Conservation (phyloP, 106 monocot species). For the Allium sativum region DNA sequence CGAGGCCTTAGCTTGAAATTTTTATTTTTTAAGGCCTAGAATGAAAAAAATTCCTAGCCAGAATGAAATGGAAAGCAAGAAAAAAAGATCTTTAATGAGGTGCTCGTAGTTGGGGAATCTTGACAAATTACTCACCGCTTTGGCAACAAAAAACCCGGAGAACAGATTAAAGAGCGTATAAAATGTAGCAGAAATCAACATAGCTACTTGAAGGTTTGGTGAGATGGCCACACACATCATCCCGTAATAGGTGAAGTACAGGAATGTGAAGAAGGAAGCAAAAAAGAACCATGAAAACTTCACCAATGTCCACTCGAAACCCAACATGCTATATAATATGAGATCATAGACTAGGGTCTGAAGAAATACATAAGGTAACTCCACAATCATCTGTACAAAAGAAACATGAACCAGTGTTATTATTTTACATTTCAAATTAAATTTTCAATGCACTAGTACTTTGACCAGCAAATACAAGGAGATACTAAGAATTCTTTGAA, state of each 20-base stretch:
- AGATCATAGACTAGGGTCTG: slow-evolving; percentile 28
- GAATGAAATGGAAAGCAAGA: too few relatives aligned
- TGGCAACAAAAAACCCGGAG: slow-evolving; percentile 65
- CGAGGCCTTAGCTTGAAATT: too few relatives aligned
- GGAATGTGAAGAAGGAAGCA: slow-evolving; percentile 35
- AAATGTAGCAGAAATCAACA: slow-evolving; percentile 23
- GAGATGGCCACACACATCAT: slow-evolving; percentile 58
- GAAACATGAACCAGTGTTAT: not conserved
- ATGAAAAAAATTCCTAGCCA: too few relatives aligned
- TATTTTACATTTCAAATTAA: not conserved
- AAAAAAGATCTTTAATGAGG: too few relatives aligned
- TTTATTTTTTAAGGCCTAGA: too few relatives aligned
- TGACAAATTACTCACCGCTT: slow-evolving; percentile 31
- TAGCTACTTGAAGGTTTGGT: slow-evolving; percentile 25
- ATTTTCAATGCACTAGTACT: too few relatives aligned
- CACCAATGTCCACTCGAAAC: slow-evolving; percentile 42
- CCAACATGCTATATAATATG: slow-evolving; percentile 45
- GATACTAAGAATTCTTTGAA: not conserved
- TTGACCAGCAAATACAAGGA: too few relatives aligned
- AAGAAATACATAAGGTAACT: slow-evolving; percentile 50
- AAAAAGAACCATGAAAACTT: slow-evolving; percentile 66
- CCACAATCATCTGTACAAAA: slow-evolving; percentile 43
- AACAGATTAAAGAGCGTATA: slow-evolving; percentile 60
- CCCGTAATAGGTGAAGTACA: slow-evolving; percentile 64
- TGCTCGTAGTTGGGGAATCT: not conserved